Evolutionary conservation across 331 rosid genomes (phyloP), one percentile per base, ranked within the genome.

Genomic region (Malus hybrid): DNA sequence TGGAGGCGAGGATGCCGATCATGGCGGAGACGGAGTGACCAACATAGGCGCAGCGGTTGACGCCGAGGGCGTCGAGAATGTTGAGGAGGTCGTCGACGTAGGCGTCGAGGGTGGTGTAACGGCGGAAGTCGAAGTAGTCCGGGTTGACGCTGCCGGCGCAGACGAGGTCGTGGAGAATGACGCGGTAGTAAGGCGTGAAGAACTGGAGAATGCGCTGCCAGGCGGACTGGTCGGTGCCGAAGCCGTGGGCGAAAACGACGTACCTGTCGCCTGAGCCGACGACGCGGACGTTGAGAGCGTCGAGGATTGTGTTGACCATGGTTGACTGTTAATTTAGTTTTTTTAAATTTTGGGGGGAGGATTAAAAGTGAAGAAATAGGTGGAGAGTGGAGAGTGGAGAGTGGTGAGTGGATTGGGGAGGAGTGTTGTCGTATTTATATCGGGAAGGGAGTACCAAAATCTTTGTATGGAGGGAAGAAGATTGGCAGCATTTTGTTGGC

Each of bases 101-200:
- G 76, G 99, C 89, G 69, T 95, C 99, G 44, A 95, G 97, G 10
- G 95, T 76, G 74, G 96, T 84, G 83, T 95, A 95, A 64, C 97
- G 92, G 70, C 82, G 83, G 86, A 85, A 95, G 68, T 95, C 96
- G 73, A 95, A 95, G 89, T 81, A 76, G 72, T 92, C 99, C 9
- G 99, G 99, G 88, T 90, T 95, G 80, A 95, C 99, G 67, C 97
- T 95, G 67, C 99, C 99, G 88, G 99, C 99, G 46, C 97, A 95
- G 16, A 92, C 97, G 27, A 95, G 97, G 86, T 95, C 99, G 72
- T 89, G 90, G 61, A 92, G 93, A 67, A 95, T 80, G 87, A 95
- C 93, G 7, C 87, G 86, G 86, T 90, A 90, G 66, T 65, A 10
- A 3, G 90, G 90, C 0, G 89, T 86, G 81, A 95, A 89, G 82